phyloP scores from a whole-genome alignment of 2,329 filamentous ascomycete genomes.

The Metarhizium brunneum region DNA sequence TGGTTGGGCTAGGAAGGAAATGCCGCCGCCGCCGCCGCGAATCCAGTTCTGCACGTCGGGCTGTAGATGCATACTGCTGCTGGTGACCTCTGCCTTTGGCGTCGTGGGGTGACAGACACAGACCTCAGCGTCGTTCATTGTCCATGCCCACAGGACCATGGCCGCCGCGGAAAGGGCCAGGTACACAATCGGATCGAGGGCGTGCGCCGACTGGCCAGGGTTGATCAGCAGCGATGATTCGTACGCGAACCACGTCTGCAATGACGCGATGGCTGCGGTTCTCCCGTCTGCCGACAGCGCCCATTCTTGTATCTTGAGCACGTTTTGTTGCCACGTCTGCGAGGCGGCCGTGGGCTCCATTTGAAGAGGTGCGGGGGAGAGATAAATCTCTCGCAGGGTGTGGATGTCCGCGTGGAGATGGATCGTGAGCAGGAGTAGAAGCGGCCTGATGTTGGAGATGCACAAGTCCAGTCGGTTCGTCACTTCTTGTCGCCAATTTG shows the following conservation, averaged over 20 bases:
- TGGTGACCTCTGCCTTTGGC: conserved; percentile 15
- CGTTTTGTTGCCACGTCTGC: conserved; percentile 12
- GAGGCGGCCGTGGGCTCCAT: conserved; percentile 9
- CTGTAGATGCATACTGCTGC: conserved; percentile 15
- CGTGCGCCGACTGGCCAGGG: conserved; percentile 1
- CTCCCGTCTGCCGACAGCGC: conserved; percentile 18
- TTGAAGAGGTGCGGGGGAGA: not conserved
- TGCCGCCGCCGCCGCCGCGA: conserved; percentile 11
- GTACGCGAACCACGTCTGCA: conserved; percentile 20
- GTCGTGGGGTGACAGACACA: conserved; percentile 18
- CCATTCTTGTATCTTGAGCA: conserved; percentile 20
- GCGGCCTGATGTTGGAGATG: conserved; percentile 23
- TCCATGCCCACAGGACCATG: conserved; percentile 27
- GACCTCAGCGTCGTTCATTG: conserved; percentile 15
- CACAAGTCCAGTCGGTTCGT: conserved; percentile 19
- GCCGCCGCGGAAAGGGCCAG: conserved; percentile 22
- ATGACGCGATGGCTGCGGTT: conserved; percentile 23
- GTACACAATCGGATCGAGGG: conserved; percentile 24
- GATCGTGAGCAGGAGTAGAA: conserved; percentile 27
- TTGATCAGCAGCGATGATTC: conserved; percentile 9
- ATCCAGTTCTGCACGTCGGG: conserved; percentile 20
- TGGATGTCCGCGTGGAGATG: conserved; percentile 26
- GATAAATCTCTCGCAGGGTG: conserved; percentile 7
- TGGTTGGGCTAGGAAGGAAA: conserved; percentile 6
- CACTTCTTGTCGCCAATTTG: conserved; percentile 14